Conservation (phyloP, 208 protist genomes). For the Leishmania amazonensis region DNA sequence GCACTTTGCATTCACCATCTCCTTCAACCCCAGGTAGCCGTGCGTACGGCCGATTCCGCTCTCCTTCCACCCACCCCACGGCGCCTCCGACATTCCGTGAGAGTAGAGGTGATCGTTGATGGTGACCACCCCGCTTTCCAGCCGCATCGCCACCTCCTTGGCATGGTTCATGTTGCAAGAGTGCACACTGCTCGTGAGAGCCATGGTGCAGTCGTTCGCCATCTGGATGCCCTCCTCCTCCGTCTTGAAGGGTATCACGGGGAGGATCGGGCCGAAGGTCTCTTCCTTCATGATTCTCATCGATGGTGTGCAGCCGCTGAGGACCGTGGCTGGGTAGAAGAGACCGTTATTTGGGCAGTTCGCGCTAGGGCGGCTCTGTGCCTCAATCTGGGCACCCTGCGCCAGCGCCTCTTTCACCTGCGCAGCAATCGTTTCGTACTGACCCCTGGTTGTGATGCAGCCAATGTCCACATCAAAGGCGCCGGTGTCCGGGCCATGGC, state of each 20-base stretch:
- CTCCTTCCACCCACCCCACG: slow-evolving; percentile 92
- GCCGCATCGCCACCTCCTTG: slow-evolving; percentile 37
- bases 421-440: slow-evolving; percentile 60
- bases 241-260: slow-evolving; percentile 67
- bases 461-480: slow-evolving; percentile 76
- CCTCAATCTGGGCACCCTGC: slow-evolving; percentile 63
- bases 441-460: slow-evolving; percentile 61
- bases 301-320: slow-evolving; percentile 69
- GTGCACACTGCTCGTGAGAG: slow-evolving; percentile 84
- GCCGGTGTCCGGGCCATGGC: slow-evolving; percentile 61
- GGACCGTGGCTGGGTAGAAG: slow-evolving; percentile 87
- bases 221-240: slow-evolving; percentile 81
- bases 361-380: slow-evolving; percentile 63
- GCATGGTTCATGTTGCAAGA: slow-evolving; percentile 41
- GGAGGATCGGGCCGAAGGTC: slow-evolving; percentile 92
- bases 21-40: slow-evolving; percentile 70
- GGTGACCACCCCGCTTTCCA: slow-evolving; percentile 84
- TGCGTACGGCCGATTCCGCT: slow-evolving; percentile 87
- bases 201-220: slow-evolving; percentile 76
- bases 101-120: slow-evolving; percentile 84
- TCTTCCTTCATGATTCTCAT: slow-evolving; percentile 92
- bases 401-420: slow-evolving; percentile 74
- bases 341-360: slow-evolving; percentile 47
- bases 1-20: slow-evolving; percentile 89
- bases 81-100: slow-evolving; percentile 68